Percentiles rank a stretch among this genome's conserved stretches.
Evolutionary conservation across 108 stramenopile species (phyloP).

Genomic region (Discostella stelligeroides): DNA sequence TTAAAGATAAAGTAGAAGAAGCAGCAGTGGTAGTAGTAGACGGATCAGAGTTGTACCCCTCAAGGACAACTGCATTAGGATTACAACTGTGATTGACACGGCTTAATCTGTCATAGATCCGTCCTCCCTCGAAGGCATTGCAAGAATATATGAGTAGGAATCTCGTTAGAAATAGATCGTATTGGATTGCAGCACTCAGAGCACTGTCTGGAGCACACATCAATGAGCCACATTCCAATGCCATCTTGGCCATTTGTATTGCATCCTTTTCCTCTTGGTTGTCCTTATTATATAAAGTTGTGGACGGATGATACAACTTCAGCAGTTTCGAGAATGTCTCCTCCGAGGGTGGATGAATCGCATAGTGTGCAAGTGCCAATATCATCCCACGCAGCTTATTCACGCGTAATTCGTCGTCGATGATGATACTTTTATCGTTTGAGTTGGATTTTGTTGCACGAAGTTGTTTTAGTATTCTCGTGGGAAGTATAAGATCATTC

Average conservation of each 20-base stretch:
- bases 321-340: constrained; percentile 38
- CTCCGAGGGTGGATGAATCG: constrained; percentile 22
- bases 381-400: constrained; percentile 72
- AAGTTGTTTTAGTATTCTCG: constrained; percentile 7
- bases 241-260: constrained; percentile 47
- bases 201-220: constrained; percentile 25
- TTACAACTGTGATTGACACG: constrained; percentile 82
- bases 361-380: constrained; percentile 59
- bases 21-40: too few relatives aligned
- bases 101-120: constrained; percentile 63
- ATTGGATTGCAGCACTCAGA: constrained; percentile 18
- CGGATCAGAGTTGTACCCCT: background rate
- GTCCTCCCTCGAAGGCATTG: constrained; percentile 85
- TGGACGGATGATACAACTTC: constrained; percentile 66
- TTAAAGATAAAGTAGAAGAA: too few relatives aligned
- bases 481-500: constrained; percentile 27
- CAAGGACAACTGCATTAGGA: constrained; percentile 74
- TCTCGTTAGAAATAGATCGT: too few relatives aligned
- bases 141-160: constrained; percentile 69
- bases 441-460: constrained; percentile 24
- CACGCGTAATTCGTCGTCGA: constrained; percentile 1
- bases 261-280: constrained; percentile 45
- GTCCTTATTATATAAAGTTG: background rate
- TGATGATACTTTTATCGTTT: background rate
- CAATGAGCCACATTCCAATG: constrained; percentile 49